These are phyloP conservation scores for Zygosaccharomyces bailii DNA, from an alignment of 805 yeast species.

Conservation along the genomic window DNA sequence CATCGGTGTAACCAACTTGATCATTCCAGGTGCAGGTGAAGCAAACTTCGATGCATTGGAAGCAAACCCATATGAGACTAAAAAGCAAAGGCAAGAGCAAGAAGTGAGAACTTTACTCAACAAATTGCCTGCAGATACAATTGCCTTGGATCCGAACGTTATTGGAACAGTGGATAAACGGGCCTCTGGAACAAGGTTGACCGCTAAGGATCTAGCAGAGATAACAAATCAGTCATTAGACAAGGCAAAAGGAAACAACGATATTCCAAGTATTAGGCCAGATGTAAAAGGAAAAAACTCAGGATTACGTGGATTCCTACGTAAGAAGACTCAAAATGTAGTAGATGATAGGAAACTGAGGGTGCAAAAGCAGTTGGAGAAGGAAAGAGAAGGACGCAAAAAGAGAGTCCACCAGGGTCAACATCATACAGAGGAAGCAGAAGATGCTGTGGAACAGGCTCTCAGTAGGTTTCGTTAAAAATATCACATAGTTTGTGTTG, in stretches of 20 bases:
- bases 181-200: constrained; percentile 59
- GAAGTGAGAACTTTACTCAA: constrained; percentile 85
- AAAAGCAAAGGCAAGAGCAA: constrained; percentile 87
- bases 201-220: constrained; percentile 54
- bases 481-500: background rate
- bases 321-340: constrained; percentile 81
- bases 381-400: constrained; percentile 69
- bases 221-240: constrained; percentile 36
- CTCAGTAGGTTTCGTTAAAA: constrained; percentile 37
- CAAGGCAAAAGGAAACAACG: constrained; percentile 41
- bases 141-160: constrained; percentile 80
- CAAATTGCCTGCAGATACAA: constrained; percentile 89
- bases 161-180: constrained; percentile 81
- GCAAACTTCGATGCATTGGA: constrained; percentile 95
- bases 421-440: constrained; percentile 50
- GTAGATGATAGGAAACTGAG: constrained; percentile 81
- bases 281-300: constrained; percentile 79
- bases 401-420: constrained; percentile 48
- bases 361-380: constrained; percentile 66
- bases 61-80: constrained; percentile 85
- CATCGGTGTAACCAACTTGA: constrained; percentile 73
- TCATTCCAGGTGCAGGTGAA: constrained; percentile 96
- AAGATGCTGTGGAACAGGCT: constrained; percentile 41
- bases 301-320: constrained; percentile 69
- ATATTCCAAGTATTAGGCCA: constrained; percentile 59